Base-by-base conservation (phyloP, 257 asterid genomes). In the Leonotis leonurus region DNA sequence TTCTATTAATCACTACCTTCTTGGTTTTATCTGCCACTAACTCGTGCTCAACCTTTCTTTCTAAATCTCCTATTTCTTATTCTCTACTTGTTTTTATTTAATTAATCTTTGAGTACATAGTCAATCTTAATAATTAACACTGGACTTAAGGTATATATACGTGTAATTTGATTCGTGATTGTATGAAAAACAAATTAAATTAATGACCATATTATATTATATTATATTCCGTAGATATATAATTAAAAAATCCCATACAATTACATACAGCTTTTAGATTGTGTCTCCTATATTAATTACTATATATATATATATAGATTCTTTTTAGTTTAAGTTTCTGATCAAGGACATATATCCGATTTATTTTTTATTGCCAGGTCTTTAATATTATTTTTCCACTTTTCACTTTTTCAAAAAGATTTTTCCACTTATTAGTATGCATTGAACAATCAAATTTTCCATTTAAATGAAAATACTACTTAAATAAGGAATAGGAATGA, bases 21-120 rank as follows among this genome's bases (percentile, higher is more conserved):
- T 46, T 33, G 39, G 39, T 33, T 73, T 70, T 63, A 69, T 71
- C 18, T 33, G 62, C 80, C 83, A 82, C 76, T 67, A 58, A 64
- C 75, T 69, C 39, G 51, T 56, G 50, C 59, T 56, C 65, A 73
- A 73, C 73, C 33, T 72, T 33, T n/a, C 60, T 58, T 62, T 67
- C 58, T 56, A n/a, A n/a, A n/a, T 41, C 51, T 48, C 63, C 64
- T n/a, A 60, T 55, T 65, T 21, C 20, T 54, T 48, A 32, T 10
- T 53, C 52, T 45, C 49, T 64, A 14, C 9, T 57, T 43, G 39
- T 61, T 73, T 39, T 5, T 52, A 41, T 52, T 67, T 67, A 48
- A 62, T 37, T 52, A 25, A 37, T 44, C 22, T 9, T 54, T 12
- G 1, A 45, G 45, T 50, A 21, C 26, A 60, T 43, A 45, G 37